Conservation (phyloP, 2,329 filamentous ascomycete genomes). For the Phialemoniopsis sp. region DNA sequence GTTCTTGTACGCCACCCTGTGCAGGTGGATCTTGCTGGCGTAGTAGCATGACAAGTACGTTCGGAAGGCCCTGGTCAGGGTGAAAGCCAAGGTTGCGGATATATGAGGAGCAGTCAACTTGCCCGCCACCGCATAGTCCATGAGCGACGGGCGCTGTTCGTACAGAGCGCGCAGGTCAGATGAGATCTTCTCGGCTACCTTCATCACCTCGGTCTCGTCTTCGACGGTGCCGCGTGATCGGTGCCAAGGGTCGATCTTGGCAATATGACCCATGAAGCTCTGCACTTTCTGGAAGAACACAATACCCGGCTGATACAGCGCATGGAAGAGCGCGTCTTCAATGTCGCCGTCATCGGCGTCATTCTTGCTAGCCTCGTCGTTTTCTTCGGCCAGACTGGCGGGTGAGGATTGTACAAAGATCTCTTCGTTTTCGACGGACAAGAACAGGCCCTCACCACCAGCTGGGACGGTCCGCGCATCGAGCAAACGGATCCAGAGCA, state of each 20-base stretch:
- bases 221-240: slow-evolving; percentile 50
- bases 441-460: slow-evolving; percentile 50
- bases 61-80: slow-evolving; percentile 48
- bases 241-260: slow-evolving; percentile 53
- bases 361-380: slow-evolving; percentile 13
- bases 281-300: slow-evolving; percentile 55
- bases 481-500: slow-evolving; percentile 51
- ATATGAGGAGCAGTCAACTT: slow-evolving; percentile 42
- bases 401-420: slow-evolving; percentile 40
- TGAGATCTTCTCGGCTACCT: slow-evolving; percentile 43
- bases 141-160: slow-evolving; percentile 44
- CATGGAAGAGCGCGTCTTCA: slow-evolving; percentile 49
- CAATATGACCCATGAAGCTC: slow-evolving; percentile 52
- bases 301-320: slow-evolving; percentile 50
- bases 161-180: slow-evolving; percentile 46
- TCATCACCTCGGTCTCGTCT: slow-evolving; percentile 56
- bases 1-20: slow-evolving; percentile 51
- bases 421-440: slow-evolving; percentile 41
- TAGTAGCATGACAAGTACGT: slow-evolving; percentile 54
- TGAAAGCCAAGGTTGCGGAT: slow-evolving; percentile 40
- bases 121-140: slow-evolving; percentile 51
- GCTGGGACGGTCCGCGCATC: slow-evolving; percentile 52
- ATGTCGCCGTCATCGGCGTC: slow-evolving; percentile 26
- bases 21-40: slow-evolving; percentile 50
- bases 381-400: slow-evolving; percentile 27